phyloP scores from a whole-genome alignment of 257 asterid species.

The Solanum neorickii region DNA sequence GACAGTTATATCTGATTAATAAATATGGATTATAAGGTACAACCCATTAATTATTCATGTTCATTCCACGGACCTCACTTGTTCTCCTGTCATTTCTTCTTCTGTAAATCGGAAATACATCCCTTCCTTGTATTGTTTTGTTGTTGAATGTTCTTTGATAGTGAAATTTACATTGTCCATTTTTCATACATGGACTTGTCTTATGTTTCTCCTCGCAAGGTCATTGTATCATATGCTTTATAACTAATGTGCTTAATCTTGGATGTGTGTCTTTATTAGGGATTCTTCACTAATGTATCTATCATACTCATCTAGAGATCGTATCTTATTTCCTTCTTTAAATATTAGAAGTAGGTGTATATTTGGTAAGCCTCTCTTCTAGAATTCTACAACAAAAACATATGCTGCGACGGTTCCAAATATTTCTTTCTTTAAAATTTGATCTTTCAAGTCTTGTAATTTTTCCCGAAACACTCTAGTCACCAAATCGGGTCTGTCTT shows the following conservation, averaged over 20 bases:
- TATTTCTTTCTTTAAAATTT: neutral
- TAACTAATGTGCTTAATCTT: no score
- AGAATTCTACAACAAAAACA: neutral
- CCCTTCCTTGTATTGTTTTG: neutral
- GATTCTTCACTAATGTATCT: neutral
- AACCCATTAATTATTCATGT: constrained; percentile 5
- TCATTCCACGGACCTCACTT: neutral
- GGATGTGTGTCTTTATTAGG: neutral
- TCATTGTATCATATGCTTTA: no score
- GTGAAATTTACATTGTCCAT: neutral
- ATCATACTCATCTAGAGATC: neutral
- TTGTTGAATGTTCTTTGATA: neutral
- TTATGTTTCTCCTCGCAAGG: no score
- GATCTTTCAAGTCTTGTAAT: neutral
- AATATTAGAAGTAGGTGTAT: neutral
- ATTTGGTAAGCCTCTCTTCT: neutral
- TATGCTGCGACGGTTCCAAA: neutral
- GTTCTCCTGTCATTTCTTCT: no score
- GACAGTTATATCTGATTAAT: neutral
- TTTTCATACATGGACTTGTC: neutral
- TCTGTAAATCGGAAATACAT: neutral
- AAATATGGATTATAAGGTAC: neutral
- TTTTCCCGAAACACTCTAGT: neutral
- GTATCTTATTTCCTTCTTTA: neutral
- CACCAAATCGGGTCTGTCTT: neutral